phyloP scores from a whole-genome alignment of 163 green algal genomes.

The Chlorella variabilis region DNA sequence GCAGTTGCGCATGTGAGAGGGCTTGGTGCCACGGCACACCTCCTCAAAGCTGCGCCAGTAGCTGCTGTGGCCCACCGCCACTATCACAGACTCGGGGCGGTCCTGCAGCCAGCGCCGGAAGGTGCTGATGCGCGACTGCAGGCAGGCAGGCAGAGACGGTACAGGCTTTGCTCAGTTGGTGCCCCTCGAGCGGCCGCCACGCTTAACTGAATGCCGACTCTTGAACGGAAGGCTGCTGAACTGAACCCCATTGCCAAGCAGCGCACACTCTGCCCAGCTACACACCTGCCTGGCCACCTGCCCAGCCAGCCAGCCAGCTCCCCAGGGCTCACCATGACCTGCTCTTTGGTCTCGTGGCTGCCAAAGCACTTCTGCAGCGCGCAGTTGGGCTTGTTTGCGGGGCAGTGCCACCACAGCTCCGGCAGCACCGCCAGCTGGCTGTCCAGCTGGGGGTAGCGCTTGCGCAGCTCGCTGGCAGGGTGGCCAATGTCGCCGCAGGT shows the following conservation, averaged over 20 bases:
- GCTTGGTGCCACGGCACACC: slow-evolving; percentile 15
- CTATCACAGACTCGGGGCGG: slow-evolving; percentile 66
- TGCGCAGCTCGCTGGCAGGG: slow-evolving; percentile 51
- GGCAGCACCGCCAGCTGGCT: slow-evolving; percentile 54
- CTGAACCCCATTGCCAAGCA: too few species aligned
- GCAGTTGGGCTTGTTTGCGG: slow-evolving; percentile 54
- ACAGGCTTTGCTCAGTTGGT: too few species aligned
- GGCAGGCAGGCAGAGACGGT: not conserved
- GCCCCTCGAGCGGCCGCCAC: too few species aligned
- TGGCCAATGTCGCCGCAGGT: slow-evolving; percentile 76
- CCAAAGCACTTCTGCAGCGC: slow-evolving; percentile 40
- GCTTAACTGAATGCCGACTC: too few species aligned
- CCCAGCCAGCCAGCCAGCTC: not conserved
- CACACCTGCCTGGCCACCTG: too few species aligned
- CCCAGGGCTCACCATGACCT: slow-evolving; percentile 46
- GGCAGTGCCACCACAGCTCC: slow-evolving; percentile 74
- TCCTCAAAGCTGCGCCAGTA: slow-evolving; percentile 60
- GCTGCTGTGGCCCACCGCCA: slow-evolving; percentile 75
- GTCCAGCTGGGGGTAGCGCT: slow-evolving; percentile 60
- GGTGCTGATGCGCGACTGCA: slow-evolving; percentile 58
- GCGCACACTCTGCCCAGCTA: not conserved
- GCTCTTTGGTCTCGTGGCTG: slow-evolving; percentile 52
- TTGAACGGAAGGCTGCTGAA: too few species aligned
- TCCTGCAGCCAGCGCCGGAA: slow-evolving; percentile 69
- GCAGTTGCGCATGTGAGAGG: slow-evolving; percentile 41